phyloP scores from a whole-genome alignment of 1,139 yeast species.

The Blastobotrys ciferrii region DNA sequence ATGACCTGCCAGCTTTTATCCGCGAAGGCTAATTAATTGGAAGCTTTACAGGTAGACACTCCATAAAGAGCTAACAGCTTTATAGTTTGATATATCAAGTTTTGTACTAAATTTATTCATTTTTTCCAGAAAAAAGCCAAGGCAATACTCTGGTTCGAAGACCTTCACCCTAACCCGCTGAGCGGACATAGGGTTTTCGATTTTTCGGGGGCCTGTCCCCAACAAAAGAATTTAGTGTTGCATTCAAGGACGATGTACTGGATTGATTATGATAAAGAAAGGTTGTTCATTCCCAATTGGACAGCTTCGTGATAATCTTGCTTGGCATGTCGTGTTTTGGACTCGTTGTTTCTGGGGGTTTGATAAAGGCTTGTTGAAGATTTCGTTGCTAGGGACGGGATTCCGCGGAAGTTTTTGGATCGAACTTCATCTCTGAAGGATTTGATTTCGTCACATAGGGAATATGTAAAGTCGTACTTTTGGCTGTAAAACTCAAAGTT shows the following conservation, averaged over 20 bases:
- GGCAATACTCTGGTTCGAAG: too few relatives aligned
- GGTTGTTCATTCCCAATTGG: constrained; percentile 1
- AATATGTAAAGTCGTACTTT: constrained; percentile 41
- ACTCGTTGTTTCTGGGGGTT: background rate
- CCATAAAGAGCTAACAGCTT: too few relatives aligned
- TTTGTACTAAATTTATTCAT: too few relatives aligned
- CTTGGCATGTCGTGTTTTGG: background rate
- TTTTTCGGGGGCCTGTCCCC: background rate
- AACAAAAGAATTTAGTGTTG: background rate
- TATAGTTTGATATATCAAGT: too few relatives aligned
- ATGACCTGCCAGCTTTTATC: too few relatives aligned
- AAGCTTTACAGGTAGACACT: too few relatives aligned
- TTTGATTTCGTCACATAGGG: constrained; percentile 59
- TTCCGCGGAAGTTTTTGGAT: constrained; percentile 24
- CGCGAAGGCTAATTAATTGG: too few relatives aligned
- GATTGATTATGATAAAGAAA: background rate
- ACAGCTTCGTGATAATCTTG: background rate
- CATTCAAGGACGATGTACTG: background rate
- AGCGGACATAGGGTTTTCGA: too few relatives aligned
- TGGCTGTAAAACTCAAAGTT: constrained; percentile 54
- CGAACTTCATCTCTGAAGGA: constrained; percentile 72
- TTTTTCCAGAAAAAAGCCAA: too few relatives aligned
- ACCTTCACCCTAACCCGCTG: too few relatives aligned
- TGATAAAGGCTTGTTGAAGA: background rate
- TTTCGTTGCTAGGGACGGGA: too few relatives aligned